Evolutionary conservation across 2,329 filamentous ascomycete genomes (phyloP), one percentile per base, ranked within the genome.

Genomic region (Drechslerella coelobrocha): DNA sequence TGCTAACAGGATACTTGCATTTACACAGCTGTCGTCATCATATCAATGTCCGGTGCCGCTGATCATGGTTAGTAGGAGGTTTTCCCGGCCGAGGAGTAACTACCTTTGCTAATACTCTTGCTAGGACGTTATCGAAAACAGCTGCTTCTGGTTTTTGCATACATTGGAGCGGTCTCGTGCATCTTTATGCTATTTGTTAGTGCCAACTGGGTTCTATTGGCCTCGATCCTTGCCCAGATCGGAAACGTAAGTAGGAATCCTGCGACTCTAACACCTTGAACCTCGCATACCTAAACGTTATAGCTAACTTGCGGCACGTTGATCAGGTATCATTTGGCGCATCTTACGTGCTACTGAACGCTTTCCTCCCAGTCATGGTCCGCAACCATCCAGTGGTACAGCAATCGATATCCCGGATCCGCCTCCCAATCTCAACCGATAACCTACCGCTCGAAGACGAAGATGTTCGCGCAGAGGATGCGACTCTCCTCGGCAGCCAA

Each of bases 31-130:
- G 59, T 97, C 26, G 81, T 97, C 27, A 95, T 99, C 45, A 91
- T 99, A 73, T 96, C 92, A 77, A 96, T 99, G 83, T 96, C 92
- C 77, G 94, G 91, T 61, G 92, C 93, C 6, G 94, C 94, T 63
- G 94, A 99, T 78, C 93, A 97, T 79, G 94, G 94, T 73, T 14
- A 53, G 65, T 57, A 89, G 86, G 3, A 26, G 4, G 1, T 14
- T 17, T 51, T 59, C 39, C n/a, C 48, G 31, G 19, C 17, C 12
- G 12, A 39, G 12, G 1, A 4, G 7, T 2, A 2, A 37, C 19
- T 43, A 61, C 60, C 29, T 10, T 50, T 39, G 14, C 37, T 54
- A 26, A 31, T 21, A 1, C 21, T 27, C 9, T 19, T 27, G 10
- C 14, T 45, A 76, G 75, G 74, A 34, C 74, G 74, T 75, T 94